Evolutionary conservation across 2,329 filamentous ascomycete species (phyloP), one percentile per base, ranked within the genome.

Genomic region (Aspergillus novofumigatus): DNA sequence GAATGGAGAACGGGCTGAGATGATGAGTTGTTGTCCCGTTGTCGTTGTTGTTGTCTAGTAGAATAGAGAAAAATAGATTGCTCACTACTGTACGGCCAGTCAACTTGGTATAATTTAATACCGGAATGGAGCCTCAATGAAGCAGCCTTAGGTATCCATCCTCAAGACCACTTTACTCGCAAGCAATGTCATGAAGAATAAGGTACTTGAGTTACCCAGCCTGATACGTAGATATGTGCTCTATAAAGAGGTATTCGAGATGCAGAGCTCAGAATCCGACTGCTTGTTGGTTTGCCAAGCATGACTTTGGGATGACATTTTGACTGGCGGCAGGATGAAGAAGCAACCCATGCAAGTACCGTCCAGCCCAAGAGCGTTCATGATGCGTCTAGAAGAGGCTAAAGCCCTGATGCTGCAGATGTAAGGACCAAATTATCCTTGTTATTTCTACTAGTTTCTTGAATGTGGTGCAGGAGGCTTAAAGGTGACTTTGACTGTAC

Each of bases 331-430:
- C 5, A 25, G 21, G 3, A 47, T 47, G 44, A 47, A 47, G 44
- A 47, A 47, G 21, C 44, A 47, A 26, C 5, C 11, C 21, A 11
- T 47, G 21, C 44, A 23, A 47, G 20, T 47, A 47, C 21, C 23
- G 26, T 26, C 17, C 26, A 51, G 53, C 29, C 21, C 35, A 21
- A 35, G 49, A 28, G 38, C 11, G 17, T 56, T 57, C 23, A 44
- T 56, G 54, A 56, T 56, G 58, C 53, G 60, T 62, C 60, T 62
- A 62, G 60, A 62, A 62, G 52, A 54, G 49, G 50, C 55, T 49
- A 20, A 28, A 28, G 26, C 47, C 52, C 52, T 54, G 49, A 29
- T 20, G 17, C 26, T 49, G 50, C 28, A 20, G 32, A 52, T 55
- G 53, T 55, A 51, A 57, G 56, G 52, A 44, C 48, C 26, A 4